Evolutionary conservation across 1,284 basidiomycete genomes (phyloP).

Genomic region (Ganoderma lucidum): DNA sequence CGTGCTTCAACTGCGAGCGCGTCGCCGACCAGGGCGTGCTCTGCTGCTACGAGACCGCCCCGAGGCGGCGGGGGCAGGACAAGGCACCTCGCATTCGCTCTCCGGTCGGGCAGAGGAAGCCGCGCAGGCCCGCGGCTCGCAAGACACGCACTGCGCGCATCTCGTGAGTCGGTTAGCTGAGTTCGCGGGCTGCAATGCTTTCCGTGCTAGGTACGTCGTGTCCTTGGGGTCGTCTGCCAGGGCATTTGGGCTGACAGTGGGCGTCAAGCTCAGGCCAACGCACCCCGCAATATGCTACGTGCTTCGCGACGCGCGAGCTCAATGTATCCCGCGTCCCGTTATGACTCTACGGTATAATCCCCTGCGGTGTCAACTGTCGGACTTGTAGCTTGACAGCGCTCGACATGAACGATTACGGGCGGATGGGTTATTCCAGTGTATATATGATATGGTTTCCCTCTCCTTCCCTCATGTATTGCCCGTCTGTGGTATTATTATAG

Average conservation of each 20-base stretch:
- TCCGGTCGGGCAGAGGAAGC: slow-evolving; percentile 26
- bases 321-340: not conserved
- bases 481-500: not conserved
- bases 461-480: not conserved
- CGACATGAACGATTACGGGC: not conserved
- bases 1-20: slow-evolving; percentile 37
- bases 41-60: slow-evolving; percentile 25
- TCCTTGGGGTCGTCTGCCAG: not conserved
- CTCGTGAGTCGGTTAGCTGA: not conserved
- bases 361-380: not conserved
- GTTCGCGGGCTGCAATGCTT: not conserved
- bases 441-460: not conserved
- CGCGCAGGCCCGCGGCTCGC: slow-evolving; percentile 9
- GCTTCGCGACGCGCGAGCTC: not conserved
- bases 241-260: not conserved
- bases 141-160: not conserved
- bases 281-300: not conserved
- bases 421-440: not conserved
- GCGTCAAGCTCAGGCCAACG: not conserved
- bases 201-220: not conserved
- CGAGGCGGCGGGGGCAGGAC: slow-evolving; percentile 31
- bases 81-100: slow-evolving; percentile 32
- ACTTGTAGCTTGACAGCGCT: not conserved
- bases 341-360: not conserved
- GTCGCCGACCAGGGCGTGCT: slow-evolving; percentile 16